phyloP scores from a whole-genome alignment of 345 rosid species.

The Lepidium sativum region DNA sequence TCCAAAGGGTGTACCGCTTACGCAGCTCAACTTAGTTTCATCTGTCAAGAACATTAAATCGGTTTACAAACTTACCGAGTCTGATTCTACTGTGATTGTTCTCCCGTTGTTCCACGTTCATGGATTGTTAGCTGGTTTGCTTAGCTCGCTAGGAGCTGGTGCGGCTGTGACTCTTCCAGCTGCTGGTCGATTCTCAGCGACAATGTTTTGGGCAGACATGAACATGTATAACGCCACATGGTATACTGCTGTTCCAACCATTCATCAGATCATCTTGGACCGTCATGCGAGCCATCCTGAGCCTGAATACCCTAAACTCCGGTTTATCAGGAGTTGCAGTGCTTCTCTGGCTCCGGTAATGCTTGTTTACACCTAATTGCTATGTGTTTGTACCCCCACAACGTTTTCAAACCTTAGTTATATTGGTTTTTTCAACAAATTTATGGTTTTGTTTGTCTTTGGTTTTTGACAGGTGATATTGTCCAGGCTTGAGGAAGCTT shows the following conservation, averaged over 20 bases:
- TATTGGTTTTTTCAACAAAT: not conserved
- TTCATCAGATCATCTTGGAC: conserved; percentile 82
- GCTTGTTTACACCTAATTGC: not conserved
- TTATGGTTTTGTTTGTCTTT: not conserved
- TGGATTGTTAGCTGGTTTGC: conserved; percentile 63
- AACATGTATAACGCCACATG: conserved; percentile 61
- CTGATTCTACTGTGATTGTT: conserved; percentile 74
- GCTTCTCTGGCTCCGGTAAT: conserved; percentile 68
- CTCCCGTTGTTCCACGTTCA: conserved; percentile 86
- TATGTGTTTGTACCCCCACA: not conserved
- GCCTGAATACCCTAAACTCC: conserved; percentile 50
- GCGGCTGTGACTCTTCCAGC: conserved; percentile 76
- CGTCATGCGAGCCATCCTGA: conserved; percentile 60
- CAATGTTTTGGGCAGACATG: conserved; percentile 83
- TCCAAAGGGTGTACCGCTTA: conserved; percentile 69
- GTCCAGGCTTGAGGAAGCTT: conserved; percentile 68
- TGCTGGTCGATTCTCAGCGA: conserved; percentile 75
- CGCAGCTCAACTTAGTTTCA: conserved; percentile 52
- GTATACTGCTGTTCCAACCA: conserved; percentile 89
- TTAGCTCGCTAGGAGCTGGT: conserved; percentile 69
- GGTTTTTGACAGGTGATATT: conserved; percentile 33
- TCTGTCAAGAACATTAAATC: conserved; percentile 50
- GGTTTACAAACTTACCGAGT: conserved; percentile 60
- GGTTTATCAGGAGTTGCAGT: conserved; percentile 86
- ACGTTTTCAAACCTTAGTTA: not conserved